Conservation (phyloP, 108 stramenopile genomes). For the Cyclotella sp. region DNA sequence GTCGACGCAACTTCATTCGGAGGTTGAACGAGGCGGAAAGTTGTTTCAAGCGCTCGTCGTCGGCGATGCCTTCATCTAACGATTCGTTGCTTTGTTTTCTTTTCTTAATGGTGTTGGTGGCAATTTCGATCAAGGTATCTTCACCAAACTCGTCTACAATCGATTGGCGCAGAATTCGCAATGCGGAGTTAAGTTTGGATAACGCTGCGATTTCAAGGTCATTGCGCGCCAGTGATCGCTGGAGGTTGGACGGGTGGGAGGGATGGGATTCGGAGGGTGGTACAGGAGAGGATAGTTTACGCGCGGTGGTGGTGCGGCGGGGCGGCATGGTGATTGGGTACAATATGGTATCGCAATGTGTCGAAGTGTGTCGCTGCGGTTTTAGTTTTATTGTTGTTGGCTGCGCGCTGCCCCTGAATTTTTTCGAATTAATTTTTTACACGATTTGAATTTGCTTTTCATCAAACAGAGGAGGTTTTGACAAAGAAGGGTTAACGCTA, state of each 20-base stretch:
- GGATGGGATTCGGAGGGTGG: slow-evolving; percentile 27
- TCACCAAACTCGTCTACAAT: slow-evolving; percentile 42
- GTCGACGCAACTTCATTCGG: slow-evolving; percentile 74
- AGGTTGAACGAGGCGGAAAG: slow-evolving; percentile 66
- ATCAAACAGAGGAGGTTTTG: too few relatives aligned
- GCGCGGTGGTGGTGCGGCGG: slow-evolving; percentile 4
- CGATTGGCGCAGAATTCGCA: slow-evolving; percentile 24
- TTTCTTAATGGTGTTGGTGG: slow-evolving; percentile 13
- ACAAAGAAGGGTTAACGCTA: too few relatives aligned
- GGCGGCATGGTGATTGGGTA: not conserved
- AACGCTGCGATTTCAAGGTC: slow-evolving; percentile 49
- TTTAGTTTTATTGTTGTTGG: too few relatives aligned
- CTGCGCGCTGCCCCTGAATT: too few relatives aligned
- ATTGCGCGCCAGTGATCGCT: slow-evolving; percentile 34
- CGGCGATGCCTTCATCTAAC: not conserved
- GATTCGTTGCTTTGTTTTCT: not conserved
- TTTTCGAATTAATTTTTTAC: too few relatives aligned
- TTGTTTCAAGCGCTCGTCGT: slow-evolving; percentile 35
- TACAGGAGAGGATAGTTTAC: slow-evolving; percentile 12
- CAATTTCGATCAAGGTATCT: slow-evolving; percentile 32
- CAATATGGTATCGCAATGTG: not conserved
- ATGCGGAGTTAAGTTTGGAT: slow-evolving; percentile 24
- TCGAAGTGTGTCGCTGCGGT: too few relatives aligned
- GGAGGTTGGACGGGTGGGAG: slow-evolving; percentile 28
- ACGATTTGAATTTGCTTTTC: too few relatives aligned